Conservation (phyloP, 805 yeast species). For the Maudiozyma barnettii region DNA sequence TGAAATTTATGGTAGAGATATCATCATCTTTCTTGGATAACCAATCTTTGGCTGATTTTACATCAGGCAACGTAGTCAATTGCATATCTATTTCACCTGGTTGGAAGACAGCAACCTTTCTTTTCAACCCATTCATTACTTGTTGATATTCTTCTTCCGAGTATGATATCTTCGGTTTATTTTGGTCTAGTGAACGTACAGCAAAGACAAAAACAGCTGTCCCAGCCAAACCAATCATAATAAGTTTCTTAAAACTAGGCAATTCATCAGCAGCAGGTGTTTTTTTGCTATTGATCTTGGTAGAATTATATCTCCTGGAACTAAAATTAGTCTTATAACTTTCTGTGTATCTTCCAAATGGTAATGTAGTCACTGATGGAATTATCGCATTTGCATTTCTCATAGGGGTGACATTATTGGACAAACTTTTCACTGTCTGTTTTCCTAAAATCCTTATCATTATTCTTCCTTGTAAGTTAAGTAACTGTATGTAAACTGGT, state of each 20-base stretch:
- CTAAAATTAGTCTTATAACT: neutral
- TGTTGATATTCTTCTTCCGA: slow-evolving; percentile 35
- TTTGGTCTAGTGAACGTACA: slow-evolving; percentile 30
- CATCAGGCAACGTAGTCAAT: slow-evolving; percentile 26
- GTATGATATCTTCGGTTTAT: slow-evolving; percentile 28
- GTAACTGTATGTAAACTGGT: no score
- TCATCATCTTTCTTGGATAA: neutral
- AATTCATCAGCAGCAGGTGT: slow-evolving; percentile 6
- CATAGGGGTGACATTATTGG: neutral
- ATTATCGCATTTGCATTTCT: neutral
- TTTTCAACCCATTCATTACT: slow-evolving; percentile 39
- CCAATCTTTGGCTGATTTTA: slow-evolving; percentile 16
- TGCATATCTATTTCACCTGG: slow-evolving; percentile 35
- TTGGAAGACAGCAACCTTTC: slow-evolving; percentile 37
- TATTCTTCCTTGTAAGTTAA: no score
- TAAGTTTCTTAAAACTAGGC: slow-evolving; percentile 34
- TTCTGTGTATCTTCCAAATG: neutral
- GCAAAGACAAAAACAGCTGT: slow-evolving; percentile 35
- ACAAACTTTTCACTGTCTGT: neutral
- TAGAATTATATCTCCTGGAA: neutral
- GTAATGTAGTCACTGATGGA: neutral
- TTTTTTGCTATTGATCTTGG: neutral
- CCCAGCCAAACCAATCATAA: slow-evolving; percentile 37
- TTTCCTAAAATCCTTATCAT: neutral
- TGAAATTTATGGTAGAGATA: slow-evolving; percentile 24